phyloP scores from a whole-genome alignment of 345 rosid species.

The Clausena lansium region DNA sequence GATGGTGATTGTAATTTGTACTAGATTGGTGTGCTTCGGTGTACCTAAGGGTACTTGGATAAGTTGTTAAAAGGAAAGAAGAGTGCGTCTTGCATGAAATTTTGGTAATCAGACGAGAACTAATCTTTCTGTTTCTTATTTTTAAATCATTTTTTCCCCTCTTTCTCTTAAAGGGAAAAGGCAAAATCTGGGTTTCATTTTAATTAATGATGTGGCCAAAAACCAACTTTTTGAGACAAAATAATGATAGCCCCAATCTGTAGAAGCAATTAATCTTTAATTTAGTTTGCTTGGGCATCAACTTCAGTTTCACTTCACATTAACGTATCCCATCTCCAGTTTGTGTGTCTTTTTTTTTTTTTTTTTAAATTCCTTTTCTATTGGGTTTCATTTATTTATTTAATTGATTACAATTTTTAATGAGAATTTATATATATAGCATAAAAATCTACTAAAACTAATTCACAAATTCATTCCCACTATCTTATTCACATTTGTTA shows the following conservation, averaged over 20 bases:
- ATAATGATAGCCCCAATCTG: constrained; percentile 10
- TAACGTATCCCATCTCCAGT: too few relatives aligned
- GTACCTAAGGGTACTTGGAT: constrained; percentile 6
- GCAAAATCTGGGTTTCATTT: neutral
- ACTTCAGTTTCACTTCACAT: neutral
- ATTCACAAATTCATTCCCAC: too few relatives aligned
- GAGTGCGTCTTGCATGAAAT: neutral
- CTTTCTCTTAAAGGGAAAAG: too few relatives aligned
- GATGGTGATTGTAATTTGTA: neutral
- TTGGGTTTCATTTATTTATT: neutral
- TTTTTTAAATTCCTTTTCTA: neutral
- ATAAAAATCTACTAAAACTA: too few relatives aligned
- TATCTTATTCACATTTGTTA: too few relatives aligned
- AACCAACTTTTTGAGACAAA: neutral
- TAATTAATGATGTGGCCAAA: neutral
- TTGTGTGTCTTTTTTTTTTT: neutral
- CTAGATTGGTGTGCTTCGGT: constrained; percentile 20
- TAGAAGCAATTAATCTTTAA: neutral
- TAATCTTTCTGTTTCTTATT: neutral
- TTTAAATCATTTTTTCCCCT: neutral
- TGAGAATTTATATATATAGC: too few relatives aligned
- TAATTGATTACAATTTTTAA: too few relatives aligned
- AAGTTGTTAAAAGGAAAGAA: neutral
- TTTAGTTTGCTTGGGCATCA: neutral
- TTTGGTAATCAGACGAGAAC: neutral